These are phyloP conservation scores for Brasenia schreberi DNA, from an alignment of 164 flowering plant species.

Conservation along the genomic window DNA sequence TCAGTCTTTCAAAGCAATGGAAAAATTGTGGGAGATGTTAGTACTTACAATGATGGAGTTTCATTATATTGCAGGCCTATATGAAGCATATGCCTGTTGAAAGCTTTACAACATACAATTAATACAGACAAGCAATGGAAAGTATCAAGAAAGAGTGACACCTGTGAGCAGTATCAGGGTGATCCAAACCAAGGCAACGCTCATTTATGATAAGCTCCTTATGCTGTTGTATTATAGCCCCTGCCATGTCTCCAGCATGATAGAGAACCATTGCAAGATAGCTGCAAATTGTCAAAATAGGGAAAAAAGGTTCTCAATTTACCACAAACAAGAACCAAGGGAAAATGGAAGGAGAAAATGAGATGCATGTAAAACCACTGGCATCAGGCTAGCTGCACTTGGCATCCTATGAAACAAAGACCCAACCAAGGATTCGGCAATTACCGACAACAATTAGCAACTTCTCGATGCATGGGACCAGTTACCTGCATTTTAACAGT, in stretches of 20 bases:
- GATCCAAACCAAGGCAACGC: constrained; percentile 92
- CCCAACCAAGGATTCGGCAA: neutral
- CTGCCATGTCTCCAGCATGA: constrained; percentile 99
- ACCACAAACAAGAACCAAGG: neutral
- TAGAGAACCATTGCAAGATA: constrained; percentile 98
- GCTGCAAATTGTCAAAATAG: constrained; percentile 25
- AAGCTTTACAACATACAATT: constrained; percentile 1
- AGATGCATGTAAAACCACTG: neutral
- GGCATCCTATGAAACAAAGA: too few species aligned
- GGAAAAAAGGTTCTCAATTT: neutral
- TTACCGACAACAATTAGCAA: constrained; percentile 96
- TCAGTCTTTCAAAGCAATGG: too few species aligned
- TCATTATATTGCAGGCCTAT: too few species aligned
- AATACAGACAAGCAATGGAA: neutral
- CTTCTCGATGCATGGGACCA: constrained; percentile 99
- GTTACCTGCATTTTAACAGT: constrained; percentile 50
- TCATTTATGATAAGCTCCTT: constrained; percentile 97
- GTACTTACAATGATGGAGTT: too few species aligned
- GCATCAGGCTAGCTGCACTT: too few species aligned
- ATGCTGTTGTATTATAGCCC: constrained; percentile 96
- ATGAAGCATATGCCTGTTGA: neutral
- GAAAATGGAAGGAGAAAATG: constrained; percentile 1
- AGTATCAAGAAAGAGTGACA: constrained; percentile 3
- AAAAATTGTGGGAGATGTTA: too few species aligned
- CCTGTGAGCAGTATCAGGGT: constrained; percentile 99